Conservation (phyloP, 768 basidiomycete species). For the Wakefieldia striispora region DNA sequence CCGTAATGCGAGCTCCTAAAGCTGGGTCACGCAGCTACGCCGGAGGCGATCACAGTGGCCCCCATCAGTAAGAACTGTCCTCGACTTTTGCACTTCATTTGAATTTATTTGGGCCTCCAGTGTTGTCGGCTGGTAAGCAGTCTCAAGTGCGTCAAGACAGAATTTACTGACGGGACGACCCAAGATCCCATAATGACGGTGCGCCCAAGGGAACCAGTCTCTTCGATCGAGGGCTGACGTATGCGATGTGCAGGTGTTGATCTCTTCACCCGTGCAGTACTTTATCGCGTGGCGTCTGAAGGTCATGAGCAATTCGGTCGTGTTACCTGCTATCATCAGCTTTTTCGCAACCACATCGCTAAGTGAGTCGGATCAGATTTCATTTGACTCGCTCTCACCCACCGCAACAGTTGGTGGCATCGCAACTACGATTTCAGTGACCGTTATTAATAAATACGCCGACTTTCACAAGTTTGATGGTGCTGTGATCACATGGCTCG, state of each 20-base stretch:
- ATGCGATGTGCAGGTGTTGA: constrained; percentile 37
- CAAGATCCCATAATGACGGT: constrained; percentile 48
- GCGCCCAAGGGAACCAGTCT: neutral
- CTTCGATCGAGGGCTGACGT: neutral
- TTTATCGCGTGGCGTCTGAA: constrained; percentile 48
- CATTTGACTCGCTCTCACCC: neutral
- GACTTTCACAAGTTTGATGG: constrained; percentile 34
- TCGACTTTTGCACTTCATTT: constrained; percentile 12
- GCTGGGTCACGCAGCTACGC: constrained; percentile 23
- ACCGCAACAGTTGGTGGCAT: constrained; percentile 35
- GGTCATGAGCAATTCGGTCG: constrained; percentile 30
- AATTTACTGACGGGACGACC: neutral
- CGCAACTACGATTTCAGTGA: constrained; percentile 31
- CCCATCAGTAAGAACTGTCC: neutral
- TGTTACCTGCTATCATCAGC: constrained; percentile 26
- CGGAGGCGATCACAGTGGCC: neutral
- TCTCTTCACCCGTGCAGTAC: constrained; percentile 42
- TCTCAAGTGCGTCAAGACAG: neutral
- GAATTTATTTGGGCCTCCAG: constrained; percentile 1
- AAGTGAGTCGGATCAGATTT: constrained; percentile 1
- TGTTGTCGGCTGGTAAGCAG: constrained; percentile 12
- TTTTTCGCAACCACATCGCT: constrained; percentile 7
- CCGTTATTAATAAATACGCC: constrained; percentile 32
- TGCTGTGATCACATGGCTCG: constrained; percentile 41
- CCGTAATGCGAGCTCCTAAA: no score